Conservation (phyloP, 2,329 filamentous ascomycete species). For the Aureobasidium lini region DNA sequence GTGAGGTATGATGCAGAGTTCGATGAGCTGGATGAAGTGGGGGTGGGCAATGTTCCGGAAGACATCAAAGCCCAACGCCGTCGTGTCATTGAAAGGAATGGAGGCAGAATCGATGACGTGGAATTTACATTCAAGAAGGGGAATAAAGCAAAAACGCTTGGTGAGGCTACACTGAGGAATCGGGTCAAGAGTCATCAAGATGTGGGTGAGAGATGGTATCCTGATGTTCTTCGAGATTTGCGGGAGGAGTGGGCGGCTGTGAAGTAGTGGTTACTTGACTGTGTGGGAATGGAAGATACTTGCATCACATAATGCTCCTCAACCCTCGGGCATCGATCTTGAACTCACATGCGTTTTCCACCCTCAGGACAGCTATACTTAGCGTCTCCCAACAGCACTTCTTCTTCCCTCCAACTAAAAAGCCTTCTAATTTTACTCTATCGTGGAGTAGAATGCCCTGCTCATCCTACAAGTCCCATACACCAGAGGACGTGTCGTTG, state of each 20-base stretch:
- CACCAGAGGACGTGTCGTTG: too few species aligned
- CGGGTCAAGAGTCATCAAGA: conserved; percentile 80
- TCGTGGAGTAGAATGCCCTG: too few species aligned
- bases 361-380: too few species aligned
- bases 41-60: conserved; percentile 42
- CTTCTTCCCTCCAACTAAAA: too few species aligned
- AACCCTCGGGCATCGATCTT: too few species aligned
- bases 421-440: too few species aligned
- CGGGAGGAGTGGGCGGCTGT: conserved; percentile 24
- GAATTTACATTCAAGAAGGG: conserved; percentile 79
- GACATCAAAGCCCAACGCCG: conserved; percentile 56
- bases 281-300: too few species aligned
- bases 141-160: conserved; percentile 25
- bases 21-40: conserved; percentile 56
- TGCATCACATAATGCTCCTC: too few species aligned
- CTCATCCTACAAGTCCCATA: too few species aligned
- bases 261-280: not conserved
- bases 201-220: conserved; percentile 68
- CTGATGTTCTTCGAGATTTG: conserved; percentile 36
- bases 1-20: conserved; percentile 73
- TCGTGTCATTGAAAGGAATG: conserved; percentile 49
- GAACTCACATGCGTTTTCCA: too few species aligned
- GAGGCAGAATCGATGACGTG: conserved; percentile 60
- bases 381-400: too few species aligned
- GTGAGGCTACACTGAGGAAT: conserved; percentile 73